phyloP scores from a whole-genome alignment of 2,329 filamentous ascomycete genomes.

The Penicillium rolfsii region DNA sequence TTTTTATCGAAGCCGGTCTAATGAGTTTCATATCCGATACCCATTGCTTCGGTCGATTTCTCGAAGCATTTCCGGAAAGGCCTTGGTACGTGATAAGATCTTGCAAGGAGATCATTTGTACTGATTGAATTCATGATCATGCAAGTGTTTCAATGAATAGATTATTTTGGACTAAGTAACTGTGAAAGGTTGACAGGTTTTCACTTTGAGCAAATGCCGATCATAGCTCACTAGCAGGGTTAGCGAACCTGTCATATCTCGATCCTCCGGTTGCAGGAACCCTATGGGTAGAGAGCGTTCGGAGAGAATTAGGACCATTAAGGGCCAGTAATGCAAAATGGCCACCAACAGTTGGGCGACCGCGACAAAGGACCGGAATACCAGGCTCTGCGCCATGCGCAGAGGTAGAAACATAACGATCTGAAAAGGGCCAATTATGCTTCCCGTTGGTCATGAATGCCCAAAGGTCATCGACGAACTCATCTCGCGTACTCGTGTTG shows the following conservation, averaged over 20 bases:
- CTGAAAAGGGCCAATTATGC: constrained; percentile 50
- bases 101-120: neutral
- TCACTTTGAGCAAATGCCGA: neutral
- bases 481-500: constrained; percentile 31
- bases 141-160: neutral
- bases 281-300: constrained; percentile 17
- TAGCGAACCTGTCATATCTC: constrained; percentile 2
- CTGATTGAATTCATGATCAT: neutral
- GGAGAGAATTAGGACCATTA: constrained; percentile 35
- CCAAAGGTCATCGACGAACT: constrained; percentile 48
- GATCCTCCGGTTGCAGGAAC: neutral
- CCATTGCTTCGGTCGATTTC: neutral
- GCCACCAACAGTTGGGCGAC: constrained; percentile 48
- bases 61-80: neutral
- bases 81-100: neutral
- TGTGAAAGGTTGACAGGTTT: neutral
- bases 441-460: constrained; percentile 48
- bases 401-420: constrained; percentile 46
- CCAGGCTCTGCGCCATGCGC: constrained; percentile 37
- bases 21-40: too few relatives aligned
- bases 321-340: constrained; percentile 50
- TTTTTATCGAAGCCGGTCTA: too few relatives aligned
- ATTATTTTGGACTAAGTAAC: neutral
- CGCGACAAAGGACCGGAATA: constrained; percentile 39
- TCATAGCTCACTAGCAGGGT: constrained; percentile 23